These are phyloP conservation scores for Geotrichum armillariae DNA, from an alignment of 1,139 yeast genomes.

Conservation along the genomic window DNA sequence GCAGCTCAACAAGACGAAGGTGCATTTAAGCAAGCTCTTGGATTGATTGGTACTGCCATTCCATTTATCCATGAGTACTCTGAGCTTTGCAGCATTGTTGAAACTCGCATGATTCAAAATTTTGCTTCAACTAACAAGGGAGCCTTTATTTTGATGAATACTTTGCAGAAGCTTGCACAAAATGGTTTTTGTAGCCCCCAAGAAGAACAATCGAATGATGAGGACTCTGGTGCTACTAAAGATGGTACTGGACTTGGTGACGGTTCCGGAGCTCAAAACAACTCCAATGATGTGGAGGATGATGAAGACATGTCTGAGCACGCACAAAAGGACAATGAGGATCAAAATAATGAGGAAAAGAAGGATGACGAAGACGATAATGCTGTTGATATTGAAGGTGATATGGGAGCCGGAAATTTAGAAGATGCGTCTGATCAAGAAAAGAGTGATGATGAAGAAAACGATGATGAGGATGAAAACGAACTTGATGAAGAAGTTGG, in stretches of 20 bases:
- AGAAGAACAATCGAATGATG: constrained; percentile 67
- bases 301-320: constrained; percentile 90
- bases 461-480: constrained; percentile 51
- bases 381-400: constrained; percentile 93
- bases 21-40: constrained; percentile 40
- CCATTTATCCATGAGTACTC: constrained; percentile 37
- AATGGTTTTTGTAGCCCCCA: constrained; percentile 95
- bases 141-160: constrained; percentile 56
- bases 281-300: constrained; percentile 84
- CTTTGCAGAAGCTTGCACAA: constrained; percentile 63
- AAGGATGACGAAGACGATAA: constrained; percentile 58
- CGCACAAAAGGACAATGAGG: constrained; percentile 82
- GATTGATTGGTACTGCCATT: constrained; percentile 38
- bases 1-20: constrained; percentile 25
- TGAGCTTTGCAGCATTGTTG: constrained; percentile 28
- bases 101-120: constrained; percentile 23
- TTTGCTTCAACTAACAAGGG: constrained; percentile 54
- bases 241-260: constrained; percentile 97
- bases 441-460: constrained; percentile 56
- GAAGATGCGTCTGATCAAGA: constrained; percentile 70
- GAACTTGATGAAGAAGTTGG: constrained; percentile 87
- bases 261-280: constrained; percentile 84
- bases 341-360: constrained; percentile 63
- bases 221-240: constrained; percentile 47
- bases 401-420: constrained; percentile 85